Evolutionary conservation across 1,284 basidiomycete species (phyloP), one percentile per base, ranked within the genome.

Genomic region (Apiotrichum brassicae): DNA sequence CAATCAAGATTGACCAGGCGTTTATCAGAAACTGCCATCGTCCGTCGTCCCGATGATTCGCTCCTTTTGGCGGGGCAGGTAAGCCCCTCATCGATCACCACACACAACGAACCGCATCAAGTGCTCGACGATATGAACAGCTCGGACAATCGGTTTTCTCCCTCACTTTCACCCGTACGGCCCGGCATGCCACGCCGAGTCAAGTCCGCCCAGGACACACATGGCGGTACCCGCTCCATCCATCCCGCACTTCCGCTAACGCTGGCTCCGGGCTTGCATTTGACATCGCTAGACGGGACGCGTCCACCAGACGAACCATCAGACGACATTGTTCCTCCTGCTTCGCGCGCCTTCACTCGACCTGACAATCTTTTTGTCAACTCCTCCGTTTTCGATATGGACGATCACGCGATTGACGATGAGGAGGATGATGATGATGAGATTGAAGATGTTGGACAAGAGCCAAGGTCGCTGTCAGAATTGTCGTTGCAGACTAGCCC

Each of bases 191-290:
- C 46, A 5, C 51, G 49, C 3, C 49, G 53, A 16, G 49, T 43
- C 8, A 43, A 36, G 39, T 55, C 53, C n/a, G 53, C 53, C 4
- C 53, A 51, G 25, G 53, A 55, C 14, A 37, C 51, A 6, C 30
- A 38, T 6, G 35, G 36, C 18, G 32, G 38, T 3, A 18, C 23
- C 4, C 42, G 32, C 3, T 19, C 22, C 12, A n/a, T 34, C 12
- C 33, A 34, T 34, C 33, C 33, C 13, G 33, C 33, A 8, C 12
- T 34, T 34, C 33, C 33, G 14, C n/a, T 34, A n/a, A 8, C 33
- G 8, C 14, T 30, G 13, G 14, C n/a, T 14, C 33, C 33, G 7
- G 33, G 33, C 13, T 7, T 16, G 33, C 33, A 30, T 6, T 14
- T 30, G 19, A 43, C 19, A 32, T 43, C 26, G 2, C 9, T 30